These are phyloP conservation scores for Ambispora gerdemannii DNA, from an alignment of 192 early-diverging fungal genomes.

Conservation along the genomic window DNA sequence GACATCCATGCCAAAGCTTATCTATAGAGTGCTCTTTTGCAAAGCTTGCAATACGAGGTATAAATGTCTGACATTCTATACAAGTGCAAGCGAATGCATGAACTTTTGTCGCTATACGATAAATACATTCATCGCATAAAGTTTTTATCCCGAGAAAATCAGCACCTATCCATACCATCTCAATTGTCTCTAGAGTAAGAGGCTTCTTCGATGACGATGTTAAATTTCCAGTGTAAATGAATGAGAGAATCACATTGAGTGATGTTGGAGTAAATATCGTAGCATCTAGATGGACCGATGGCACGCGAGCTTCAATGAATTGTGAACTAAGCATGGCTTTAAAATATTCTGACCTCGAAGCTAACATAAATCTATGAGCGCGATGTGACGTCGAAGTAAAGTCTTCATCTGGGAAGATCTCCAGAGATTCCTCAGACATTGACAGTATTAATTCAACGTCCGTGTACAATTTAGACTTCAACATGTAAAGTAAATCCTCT, in stretches of 20 bases:
- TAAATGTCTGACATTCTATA: constrained; percentile 17
- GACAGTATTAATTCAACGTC: constrained; percentile 25
- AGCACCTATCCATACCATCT: constrained; percentile 24
- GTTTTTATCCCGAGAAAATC: constrained; percentile 28
- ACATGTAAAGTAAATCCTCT: constrained; percentile 32
- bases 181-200: constrained; percentile 23
- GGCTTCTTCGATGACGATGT: constrained; percentile 22
- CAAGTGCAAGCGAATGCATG: constrained; percentile 28
- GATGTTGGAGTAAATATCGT: constrained; percentile 25
- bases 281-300: constrained; percentile 8
- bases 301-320: constrained; percentile 3
- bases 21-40: constrained; percentile 24
- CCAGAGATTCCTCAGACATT: background rate
- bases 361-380: constrained; percentile 27
- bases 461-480: constrained; percentile 31
- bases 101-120: constrained; percentile 17
- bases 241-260: constrained; percentile 27
- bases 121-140: constrained; percentile 20
- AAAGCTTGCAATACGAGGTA: constrained; percentile 22
- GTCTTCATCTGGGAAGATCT: constrained; percentile 18
- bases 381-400: background rate
- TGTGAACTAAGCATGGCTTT: constrained; percentile 22
- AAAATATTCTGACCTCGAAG: constrained; percentile 29
- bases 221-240: constrained; percentile 30
- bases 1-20: constrained; percentile 25